Base-by-base conservation (phyloP, 176 grass and related monocot genomes). In the Urochloa ruziziensis region DNA sequence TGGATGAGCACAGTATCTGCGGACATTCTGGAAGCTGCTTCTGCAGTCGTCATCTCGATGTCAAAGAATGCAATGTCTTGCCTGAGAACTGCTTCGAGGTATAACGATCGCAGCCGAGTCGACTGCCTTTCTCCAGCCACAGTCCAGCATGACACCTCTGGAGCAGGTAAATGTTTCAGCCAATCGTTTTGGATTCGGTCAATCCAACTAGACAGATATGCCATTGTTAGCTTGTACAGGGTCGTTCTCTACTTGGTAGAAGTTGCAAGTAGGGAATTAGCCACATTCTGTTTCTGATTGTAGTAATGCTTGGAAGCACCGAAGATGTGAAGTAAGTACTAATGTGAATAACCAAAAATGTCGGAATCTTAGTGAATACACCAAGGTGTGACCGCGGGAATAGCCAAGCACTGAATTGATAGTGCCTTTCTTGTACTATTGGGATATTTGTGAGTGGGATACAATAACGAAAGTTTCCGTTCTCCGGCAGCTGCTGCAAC, bases 61-160 rank as follows among this genome's bases (percentile, higher is more conserved):
- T 92, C 90, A 42, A 92, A 92, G 86, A 89, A 92, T 17, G 83
- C 70, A 75, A 92, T 70, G 34, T 92, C 90, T 48, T 92, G 90
- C 27, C 54, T 69, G 5, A 92, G 61, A 44, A 92, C 36, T 43
- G 90, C 49, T 69, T 89, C 62, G 5, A 89, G 83, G 83, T 92
- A 92, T 9, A 89, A 60, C 23, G 71, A 86, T 29, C 90, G 79
- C 17, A 88, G 69, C 5, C 90, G 80, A 23, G 83, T 28, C 4
- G 83, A 88, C 73, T 92, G 90, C 80, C 90, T 89, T 83, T 92
- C 90, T 64, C 90, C 90, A 39, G 79, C 75, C 21, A 89, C 72
- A 27, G 87, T 89, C 90, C 90, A 92, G 59, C 86, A 89, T 63
- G 79, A 78, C 37, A 92, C 86, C 90, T 92, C 90, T 92, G 67